These are phyloP conservation scores for Vanderwaltozyma yarrowii DNA, from an alignment of 805 yeast species.

Conservation along the genomic window DNA sequence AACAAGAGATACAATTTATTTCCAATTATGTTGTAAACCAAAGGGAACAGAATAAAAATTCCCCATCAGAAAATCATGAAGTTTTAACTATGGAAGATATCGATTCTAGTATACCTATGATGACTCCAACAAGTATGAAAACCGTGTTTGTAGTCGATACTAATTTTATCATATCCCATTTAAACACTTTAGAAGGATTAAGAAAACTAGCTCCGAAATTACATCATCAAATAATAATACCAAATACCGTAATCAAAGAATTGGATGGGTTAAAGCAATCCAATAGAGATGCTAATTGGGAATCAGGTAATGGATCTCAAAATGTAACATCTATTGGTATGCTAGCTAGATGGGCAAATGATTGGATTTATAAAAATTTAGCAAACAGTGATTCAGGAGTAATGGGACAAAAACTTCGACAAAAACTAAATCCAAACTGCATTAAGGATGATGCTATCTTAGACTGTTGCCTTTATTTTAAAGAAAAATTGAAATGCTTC, in stretches of 20 bases:
- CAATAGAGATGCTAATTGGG: slow-evolving; percentile 1
- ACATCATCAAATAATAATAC: slow-evolving; percentile 50
- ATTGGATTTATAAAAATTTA: slow-evolving; percentile 60
- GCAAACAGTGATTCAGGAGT: slow-evolving; percentile 43
- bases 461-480: slow-evolving; percentile 70
- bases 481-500: slow-evolving; percentile 30
- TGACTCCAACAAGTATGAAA: slow-evolving; percentile 4
- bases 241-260: slow-evolving; percentile 60
- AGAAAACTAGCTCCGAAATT: slow-evolving; percentile 31
- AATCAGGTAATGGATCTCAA: slow-evolving; percentile 6
- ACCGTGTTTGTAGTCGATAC: slow-evolving; percentile 66
- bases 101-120: slow-evolving; percentile 7
- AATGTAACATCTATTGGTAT: slow-evolving; percentile 34
- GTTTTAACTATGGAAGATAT: slow-evolving; percentile 3
- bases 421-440: slow-evolving; percentile 38
- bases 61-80: neutral
- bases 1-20: slow-evolving; percentile 34
- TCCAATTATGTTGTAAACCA: slow-evolving; percentile 32
- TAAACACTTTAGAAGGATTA: slow-evolving; percentile 47
- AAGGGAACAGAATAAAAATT: slow-evolving; percentile 8
- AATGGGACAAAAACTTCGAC: slow-evolving; percentile 52
- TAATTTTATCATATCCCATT: slow-evolving; percentile 66
- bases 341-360: slow-evolving; percentile 62
- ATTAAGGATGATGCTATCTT: slow-evolving; percentile 71
- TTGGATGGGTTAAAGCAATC: slow-evolving; percentile 71